Evolutionary conservation across 2,329 filamentous ascomycete species (phyloP).

Genomic region (Alternaria alternata): DNA sequence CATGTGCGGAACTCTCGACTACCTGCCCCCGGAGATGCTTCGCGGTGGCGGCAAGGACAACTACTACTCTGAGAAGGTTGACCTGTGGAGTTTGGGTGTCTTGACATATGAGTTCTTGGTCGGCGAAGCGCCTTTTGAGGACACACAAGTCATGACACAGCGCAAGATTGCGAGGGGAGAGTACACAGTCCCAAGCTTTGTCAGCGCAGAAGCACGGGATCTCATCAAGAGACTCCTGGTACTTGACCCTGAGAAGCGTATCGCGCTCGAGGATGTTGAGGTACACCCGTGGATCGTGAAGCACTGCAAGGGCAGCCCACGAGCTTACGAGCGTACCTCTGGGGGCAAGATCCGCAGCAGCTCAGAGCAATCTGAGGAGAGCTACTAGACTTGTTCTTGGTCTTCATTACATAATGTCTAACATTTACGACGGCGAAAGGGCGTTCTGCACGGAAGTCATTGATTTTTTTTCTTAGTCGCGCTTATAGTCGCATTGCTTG

Average conservation of each 20-base stretch:
- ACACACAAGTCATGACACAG: slow-evolving; percentile 93
- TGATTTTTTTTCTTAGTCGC: not conserved
- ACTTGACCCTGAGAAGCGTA: slow-evolving; percentile 90
- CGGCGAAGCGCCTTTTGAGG: slow-evolving; percentile 96
- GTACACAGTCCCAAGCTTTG: slow-evolving; percentile 90
- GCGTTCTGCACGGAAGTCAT: slow-evolving; percentile 17
- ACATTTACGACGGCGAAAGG: slow-evolving; percentile 25
- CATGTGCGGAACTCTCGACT: slow-evolving; percentile 97
- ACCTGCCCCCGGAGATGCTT: slow-evolving; percentile 98
- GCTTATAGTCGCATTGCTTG: slow-evolving; percentile 14
- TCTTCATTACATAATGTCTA: slow-evolving; percentile 23
- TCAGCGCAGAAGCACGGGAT: slow-evolving; percentile 89
- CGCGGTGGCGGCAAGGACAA: slow-evolving; percentile 81
- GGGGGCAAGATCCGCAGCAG: slow-evolving; percentile 40
- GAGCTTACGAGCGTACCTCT: slow-evolving; percentile 44
- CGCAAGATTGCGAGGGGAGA: slow-evolving; percentile 86
- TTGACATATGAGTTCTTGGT: slow-evolving; percentile 96
- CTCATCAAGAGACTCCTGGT: slow-evolving; percentile 90
- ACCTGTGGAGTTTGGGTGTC: slow-evolving; percentile 94
- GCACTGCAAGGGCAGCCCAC: slow-evolving; percentile 70
- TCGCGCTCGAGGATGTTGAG: slow-evolving; percentile 87
- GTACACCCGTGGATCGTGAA: slow-evolving; percentile 96
- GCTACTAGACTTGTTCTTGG: slow-evolving; percentile 15
- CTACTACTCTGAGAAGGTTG: slow-evolving; percentile 93
- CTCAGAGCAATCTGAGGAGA: slow-evolving; percentile 37